These are phyloP conservation scores for Luffa acutangula DNA, from an alignment of 306 rosid species.

Conservation along the genomic window DNA sequence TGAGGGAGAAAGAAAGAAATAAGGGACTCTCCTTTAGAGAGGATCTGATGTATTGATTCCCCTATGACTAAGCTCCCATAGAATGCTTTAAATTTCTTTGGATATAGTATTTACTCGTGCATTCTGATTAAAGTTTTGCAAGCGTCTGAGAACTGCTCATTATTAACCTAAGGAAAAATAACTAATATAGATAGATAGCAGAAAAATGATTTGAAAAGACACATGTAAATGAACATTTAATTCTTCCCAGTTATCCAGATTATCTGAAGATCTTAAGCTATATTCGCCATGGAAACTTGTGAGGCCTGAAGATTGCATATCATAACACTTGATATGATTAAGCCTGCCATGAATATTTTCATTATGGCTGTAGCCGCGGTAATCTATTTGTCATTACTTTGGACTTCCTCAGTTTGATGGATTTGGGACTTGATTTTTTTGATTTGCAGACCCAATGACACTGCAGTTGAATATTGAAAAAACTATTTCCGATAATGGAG, in stretches of 20 bases:
- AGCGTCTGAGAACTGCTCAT: background rate
- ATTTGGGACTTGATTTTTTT: background rate
- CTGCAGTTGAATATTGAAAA: constrained; percentile 67
- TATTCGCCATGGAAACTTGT: background rate
- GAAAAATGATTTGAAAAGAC: background rate
- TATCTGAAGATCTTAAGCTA: too few species aligned
- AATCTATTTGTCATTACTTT: background rate
- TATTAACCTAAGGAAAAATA: background rate
- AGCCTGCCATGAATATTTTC: background rate
- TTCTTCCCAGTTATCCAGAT: background rate
- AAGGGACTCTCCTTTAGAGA: background rate
- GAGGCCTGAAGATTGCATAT: background rate
- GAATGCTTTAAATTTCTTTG: too few species aligned
- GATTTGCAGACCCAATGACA: constrained; percentile 48
- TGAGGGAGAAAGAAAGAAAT: background rate
- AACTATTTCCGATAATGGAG: constrained; percentile 64
- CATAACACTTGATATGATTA: background rate
- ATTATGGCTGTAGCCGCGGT: background rate
- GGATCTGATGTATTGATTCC: background rate
- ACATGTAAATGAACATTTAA: background rate
- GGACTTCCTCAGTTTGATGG: background rate
- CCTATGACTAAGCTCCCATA: background rate
- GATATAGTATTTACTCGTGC: background rate
- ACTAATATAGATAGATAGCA: background rate
- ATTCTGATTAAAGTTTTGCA: background rate